Evolutionary conservation across 768 basidiomycete species (phyloP).

Genomic region (Tephrocybe sp.): DNA sequence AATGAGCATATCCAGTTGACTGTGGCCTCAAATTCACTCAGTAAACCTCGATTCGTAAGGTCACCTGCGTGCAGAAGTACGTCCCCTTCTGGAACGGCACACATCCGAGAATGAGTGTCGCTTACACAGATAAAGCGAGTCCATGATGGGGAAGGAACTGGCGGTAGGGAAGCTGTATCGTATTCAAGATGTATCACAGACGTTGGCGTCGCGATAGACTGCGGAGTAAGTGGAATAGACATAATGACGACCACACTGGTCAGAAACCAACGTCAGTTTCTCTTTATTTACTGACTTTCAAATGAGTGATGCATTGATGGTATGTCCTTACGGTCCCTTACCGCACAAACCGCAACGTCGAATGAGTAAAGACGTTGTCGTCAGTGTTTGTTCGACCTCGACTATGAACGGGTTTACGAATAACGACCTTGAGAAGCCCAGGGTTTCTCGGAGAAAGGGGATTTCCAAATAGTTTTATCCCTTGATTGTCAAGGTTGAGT

Average conservation of each 20-base stretch:
- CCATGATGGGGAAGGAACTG: conserved; percentile 37
- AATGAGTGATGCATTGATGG: too few species aligned
- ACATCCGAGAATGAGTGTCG: conserved; percentile 49
- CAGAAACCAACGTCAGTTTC: too few species aligned
- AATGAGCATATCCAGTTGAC: conserved; percentile 56
- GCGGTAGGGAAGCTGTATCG: conserved; percentile 22
- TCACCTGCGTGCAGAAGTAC: conserved; percentile 68
- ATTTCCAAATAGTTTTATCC: conserved; percentile 6
- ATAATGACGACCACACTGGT: too few species aligned
- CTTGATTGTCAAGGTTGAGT: too few species aligned
- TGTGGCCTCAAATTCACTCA: conserved; percentile 43
- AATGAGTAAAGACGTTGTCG: too few species aligned
- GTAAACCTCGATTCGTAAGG: conserved; percentile 48
- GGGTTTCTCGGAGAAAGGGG: conserved; percentile 4
- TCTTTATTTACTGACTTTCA: too few species aligned
- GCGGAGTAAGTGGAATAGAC: conserved; percentile 5
- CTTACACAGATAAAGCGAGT: conserved; percentile 61
- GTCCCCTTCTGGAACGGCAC: conserved; percentile 56
- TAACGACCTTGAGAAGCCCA: conserved; percentile 1
- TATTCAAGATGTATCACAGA: conserved; percentile 38
- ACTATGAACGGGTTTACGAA: too few species aligned
- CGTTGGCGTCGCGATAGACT: conserved; percentile 21
- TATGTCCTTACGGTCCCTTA: too few species aligned
- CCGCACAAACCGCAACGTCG: too few species aligned
- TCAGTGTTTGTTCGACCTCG: too few species aligned